Base-by-base conservation (phyloP, 371 early-diverging fungal genomes). In the Mucor sp. region DNA sequence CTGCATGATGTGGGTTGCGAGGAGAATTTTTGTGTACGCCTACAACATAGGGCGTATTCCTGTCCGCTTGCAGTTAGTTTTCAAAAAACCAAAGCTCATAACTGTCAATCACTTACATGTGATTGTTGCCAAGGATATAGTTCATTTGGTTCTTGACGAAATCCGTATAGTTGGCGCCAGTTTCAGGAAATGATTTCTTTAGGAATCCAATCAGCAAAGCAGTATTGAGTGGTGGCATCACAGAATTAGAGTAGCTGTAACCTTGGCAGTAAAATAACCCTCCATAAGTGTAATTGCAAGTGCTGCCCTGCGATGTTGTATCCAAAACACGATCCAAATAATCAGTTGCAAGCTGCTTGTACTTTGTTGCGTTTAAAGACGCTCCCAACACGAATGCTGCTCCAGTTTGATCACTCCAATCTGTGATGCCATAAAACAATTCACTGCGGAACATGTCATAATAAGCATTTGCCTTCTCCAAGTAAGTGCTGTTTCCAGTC, bases 11-110 rank as follows among this genome's bases (percentile, higher is more conserved):
- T 3, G 62, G 87, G 48, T 88, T 86, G 27, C 69, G 60, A 23
- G 87, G 86, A 0, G 88, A 83, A 53, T 85, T 85, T 47, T 67
- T 68, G 41, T 83, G 85, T 0, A 85, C 81, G 56, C 87, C 88
- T 12, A 78, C 75, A 21, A 88, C 72, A 68, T 86, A 88, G 0
- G 88, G 87, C 19, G 62, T 30, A 44, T 32, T 47, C 62, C 62
- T 61, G 33, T 33, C 28, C 0, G 17, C 2, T 32, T 32, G 7
- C 6, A 17, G 32, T 53, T 27, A 53, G 15, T 27, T 11, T 25
- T 9, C 32, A 28, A 2, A 25, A 5, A 9, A 15, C 4, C 1
- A 12, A 12, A 12, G 12, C 9, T 9, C 11, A 33, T 8, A 19
- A 0, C n/a, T 25, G 32, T 11, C 8, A 7, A 32, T 32, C 32